Evolutionary conservation across 345 rosid species (phyloP), one percentile per base, ranked within the genome.

Genomic region (Pugionium dolabratum): DNA sequence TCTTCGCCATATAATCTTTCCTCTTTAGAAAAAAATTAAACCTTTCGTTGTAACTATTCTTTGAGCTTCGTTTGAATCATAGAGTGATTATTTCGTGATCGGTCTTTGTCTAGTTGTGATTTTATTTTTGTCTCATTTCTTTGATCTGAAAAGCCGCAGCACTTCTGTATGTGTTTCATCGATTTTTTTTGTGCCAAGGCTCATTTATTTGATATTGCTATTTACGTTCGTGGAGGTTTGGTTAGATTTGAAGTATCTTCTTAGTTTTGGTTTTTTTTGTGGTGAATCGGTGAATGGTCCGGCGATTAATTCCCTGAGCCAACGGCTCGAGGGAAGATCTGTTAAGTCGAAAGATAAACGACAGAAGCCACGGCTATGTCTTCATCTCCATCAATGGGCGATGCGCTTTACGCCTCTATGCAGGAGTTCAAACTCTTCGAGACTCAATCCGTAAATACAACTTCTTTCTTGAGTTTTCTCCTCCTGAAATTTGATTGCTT

Each of bases 371-470:
- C 18, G 30, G 61, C 48, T 44, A 61, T 61, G 54, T 34, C 74
- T 18, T 32, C 52, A 11, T 40, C 69, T 6, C 59, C 69, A 11
- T 33, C 43, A 43, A 43, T 11, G 9, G 54, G 44, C 3, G 29
- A 18, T 18, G 18, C 18, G 18, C 18, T 18, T 18, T 18, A 18
- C 18, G 18, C 18, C 41, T 74, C 46, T 67, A 74, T 74, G 73
- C 77, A 74, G 47, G 48, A 74, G 11, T 74, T 67, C 59, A 74
- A 74, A 50, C 77, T 74, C 69, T 74, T 74, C 4, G 69, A 74
- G 69, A 74, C 77, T 54, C 77, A 28, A 28, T 61, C 77, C 48
- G 77, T 74, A 59, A 26, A 6, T 1, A 44, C 1, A 42, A 31
- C n/a, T 56, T 50, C 60, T 37, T 9, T 18, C 27, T 46, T 63